phyloP scores from a whole-genome alignment of 495 filamentous ascomycete genomes.

The Trichoderma orchidacearum region DNA sequence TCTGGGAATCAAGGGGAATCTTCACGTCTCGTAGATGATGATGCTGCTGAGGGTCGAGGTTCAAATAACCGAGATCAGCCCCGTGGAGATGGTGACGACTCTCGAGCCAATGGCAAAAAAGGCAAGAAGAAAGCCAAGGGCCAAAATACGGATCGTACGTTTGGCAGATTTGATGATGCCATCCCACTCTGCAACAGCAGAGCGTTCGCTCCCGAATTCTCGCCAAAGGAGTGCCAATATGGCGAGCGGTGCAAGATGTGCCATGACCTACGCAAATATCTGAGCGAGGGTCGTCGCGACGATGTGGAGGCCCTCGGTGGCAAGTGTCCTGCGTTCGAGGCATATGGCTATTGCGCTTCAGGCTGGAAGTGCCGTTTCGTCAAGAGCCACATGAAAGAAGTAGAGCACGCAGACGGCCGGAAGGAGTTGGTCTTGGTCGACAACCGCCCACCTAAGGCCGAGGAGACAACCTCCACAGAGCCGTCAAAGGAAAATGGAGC shows the following conservation, averaged over 20 bases:
- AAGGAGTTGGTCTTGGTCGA: conserved; percentile 64
- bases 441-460: conserved; percentile 7
- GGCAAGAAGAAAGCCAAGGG: conserved; percentile 55
- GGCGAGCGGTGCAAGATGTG: conserved; percentile 64
- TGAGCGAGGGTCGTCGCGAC: conserved; percentile 66
- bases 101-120: conserved; percentile 20
- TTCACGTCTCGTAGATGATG: conserved; percentile 39
- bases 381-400: conserved; percentile 64
- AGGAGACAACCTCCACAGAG: conserved; percentile 5
- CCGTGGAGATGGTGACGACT: conserved; percentile 14
- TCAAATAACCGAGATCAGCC: conserved; percentile 16
- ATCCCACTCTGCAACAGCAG: conserved; percentile 65
- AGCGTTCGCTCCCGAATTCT: conserved; percentile 56
- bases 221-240: conserved; percentile 54
- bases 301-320: conserved; percentile 64
- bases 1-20: conserved; percentile 11
- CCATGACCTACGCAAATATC: conserved; percentile 74
- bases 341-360: conserved; percentile 55
- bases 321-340: conserved; percentile 68
- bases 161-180: conserved; percentile 66
- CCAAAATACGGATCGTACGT: conserved; percentile 79
- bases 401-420: conserved; percentile 57
- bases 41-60: conserved; percentile 37
- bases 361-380: conserved; percentile 94
- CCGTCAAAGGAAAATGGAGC: background rate